A percentile compares a stretch with the other conserved stretches of the same genome.
Evolutionary conservation across 495 filamentous ascomycete genomes (phyloP).

Genomic region (Neurospora intermedia): DNA sequence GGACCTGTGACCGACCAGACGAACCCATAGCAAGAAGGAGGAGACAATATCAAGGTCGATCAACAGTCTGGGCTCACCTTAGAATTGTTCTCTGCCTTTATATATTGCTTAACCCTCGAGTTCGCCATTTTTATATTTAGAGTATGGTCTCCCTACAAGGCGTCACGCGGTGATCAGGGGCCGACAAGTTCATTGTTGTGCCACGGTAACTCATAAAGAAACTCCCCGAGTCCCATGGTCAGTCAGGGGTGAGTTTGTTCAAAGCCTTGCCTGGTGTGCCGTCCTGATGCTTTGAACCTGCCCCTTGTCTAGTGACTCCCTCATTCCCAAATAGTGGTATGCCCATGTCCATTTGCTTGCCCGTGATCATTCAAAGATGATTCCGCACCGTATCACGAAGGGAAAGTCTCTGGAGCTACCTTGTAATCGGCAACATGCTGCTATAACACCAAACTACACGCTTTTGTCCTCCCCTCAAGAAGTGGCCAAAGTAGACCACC

Average conservation of each 20-base stretch:
- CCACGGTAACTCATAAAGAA: neutral
- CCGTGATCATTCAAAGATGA: neutral
- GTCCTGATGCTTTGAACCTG: neutral
- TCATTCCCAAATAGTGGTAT: neutral
- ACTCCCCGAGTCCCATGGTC: neutral
- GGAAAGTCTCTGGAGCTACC: neutral
- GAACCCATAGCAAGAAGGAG: neutral
- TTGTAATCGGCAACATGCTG: neutral
- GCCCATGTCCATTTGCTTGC: neutral
- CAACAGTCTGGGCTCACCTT: neutral
- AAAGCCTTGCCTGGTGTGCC: neutral
- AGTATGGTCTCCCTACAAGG: neutral
- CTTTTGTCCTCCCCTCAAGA: neutral
- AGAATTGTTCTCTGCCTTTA: neutral
- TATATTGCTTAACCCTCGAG: neutral
- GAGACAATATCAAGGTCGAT: neutral
- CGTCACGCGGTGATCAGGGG: neutral
- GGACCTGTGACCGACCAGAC: neutral
- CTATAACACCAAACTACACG: neutral
- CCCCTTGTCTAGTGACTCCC: neutral
- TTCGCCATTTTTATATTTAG: neutral
- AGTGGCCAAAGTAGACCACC: neutral
- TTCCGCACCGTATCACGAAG: neutral
- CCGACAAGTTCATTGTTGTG: neutral
- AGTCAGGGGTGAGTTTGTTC: neutral